These are phyloP conservation scores for Sutorius australiensis DNA, from an alignment of 768 basidiomycete genomes.

Conservation along the genomic window DNA sequence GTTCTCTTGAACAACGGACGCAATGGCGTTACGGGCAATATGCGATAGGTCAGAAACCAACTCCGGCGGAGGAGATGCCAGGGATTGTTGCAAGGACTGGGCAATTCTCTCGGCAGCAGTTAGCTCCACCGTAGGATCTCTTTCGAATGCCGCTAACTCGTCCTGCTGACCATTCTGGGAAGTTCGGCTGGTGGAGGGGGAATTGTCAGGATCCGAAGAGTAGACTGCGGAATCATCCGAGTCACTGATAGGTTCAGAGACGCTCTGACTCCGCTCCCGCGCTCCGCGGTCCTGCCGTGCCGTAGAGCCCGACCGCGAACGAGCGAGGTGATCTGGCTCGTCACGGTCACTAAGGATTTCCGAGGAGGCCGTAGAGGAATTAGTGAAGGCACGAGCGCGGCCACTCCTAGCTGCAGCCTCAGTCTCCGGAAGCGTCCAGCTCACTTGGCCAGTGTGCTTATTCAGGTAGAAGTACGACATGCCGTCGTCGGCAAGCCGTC, in stretches of 20 bases:
- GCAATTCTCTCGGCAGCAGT: constrained; percentile 69
- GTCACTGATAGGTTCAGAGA: constrained; percentile 52
- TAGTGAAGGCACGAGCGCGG: constrained; percentile 32
- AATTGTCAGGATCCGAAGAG: constrained; percentile 32
- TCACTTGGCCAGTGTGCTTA: constrained; percentile 59
- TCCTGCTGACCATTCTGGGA: constrained; percentile 29
- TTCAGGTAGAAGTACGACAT: constrained; percentile 78
- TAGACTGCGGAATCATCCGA: constrained; percentile 72
- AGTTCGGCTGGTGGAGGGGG: constrained; percentile 29
- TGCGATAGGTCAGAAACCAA: constrained; percentile 59
- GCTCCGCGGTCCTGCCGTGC: constrained; percentile 26
- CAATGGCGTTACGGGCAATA: constrained; percentile 55
- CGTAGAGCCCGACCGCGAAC: constrained; percentile 35
- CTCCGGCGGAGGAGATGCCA: constrained; percentile 57
- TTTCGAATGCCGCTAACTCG: constrained; percentile 12
- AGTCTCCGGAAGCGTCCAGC: constrained; percentile 64
- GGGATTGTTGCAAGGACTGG: constrained; percentile 55
- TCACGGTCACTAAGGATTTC: constrained; percentile 20
- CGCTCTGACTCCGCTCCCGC: constrained; percentile 30
- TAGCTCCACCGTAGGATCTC: constrained; percentile 38
- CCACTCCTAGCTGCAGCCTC: constrained; percentile 27
- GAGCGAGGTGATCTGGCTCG: constrained; percentile 21
- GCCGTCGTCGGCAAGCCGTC: constrained; percentile 78
- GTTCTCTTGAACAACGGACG: constrained; percentile 54
- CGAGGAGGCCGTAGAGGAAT: constrained; percentile 34